Percentiles rank a stretch among this genome's conserved stretches.
These are phyloP conservation scores for Berkeleyomyces basicola DNA, from an alignment of 2,329 filamentous ascomycete genomes.

Conservation along the genomic window DNA sequence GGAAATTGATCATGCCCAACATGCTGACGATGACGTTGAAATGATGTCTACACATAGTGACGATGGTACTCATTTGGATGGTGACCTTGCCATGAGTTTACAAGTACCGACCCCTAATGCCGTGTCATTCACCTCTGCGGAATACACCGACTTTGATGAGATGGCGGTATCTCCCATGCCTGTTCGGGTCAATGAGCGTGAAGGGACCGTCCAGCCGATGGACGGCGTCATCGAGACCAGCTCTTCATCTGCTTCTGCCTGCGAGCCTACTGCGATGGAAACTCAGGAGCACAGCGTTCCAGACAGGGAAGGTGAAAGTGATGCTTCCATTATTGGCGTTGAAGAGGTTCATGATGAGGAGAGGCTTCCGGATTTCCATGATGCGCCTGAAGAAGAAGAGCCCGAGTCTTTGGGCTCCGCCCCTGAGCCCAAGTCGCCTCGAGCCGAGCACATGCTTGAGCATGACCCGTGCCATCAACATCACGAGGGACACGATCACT, in stretches of 20 bases:
- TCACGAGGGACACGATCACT: not conserved
- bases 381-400: not conserved
- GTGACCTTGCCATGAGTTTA: too few relatives aligned
- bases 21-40: not conserved
- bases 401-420: not conserved
- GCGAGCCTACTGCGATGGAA: not conserved
- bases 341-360: conserved; percentile 2
- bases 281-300: not conserved
- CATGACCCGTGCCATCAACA: not conserved
- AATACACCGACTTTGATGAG: not conserved
- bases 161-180: not conserved
- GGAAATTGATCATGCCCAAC: not conserved
- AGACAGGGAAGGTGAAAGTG: not conserved
- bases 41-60: not conserved
- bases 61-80: not conserved
- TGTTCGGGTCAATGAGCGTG: not conserved
- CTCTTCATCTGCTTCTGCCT: not conserved
- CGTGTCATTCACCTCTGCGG: not conserved
- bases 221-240: not conserved
- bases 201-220: not conserved
- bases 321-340: not conserved
- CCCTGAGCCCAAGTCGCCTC: not conserved
- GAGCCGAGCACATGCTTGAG: not conserved
- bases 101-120: not conserved
- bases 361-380: not conserved